Evolutionary conservation across 345 rosid genomes (phyloP).

Genomic region (Euphorbia peplus): DNA sequence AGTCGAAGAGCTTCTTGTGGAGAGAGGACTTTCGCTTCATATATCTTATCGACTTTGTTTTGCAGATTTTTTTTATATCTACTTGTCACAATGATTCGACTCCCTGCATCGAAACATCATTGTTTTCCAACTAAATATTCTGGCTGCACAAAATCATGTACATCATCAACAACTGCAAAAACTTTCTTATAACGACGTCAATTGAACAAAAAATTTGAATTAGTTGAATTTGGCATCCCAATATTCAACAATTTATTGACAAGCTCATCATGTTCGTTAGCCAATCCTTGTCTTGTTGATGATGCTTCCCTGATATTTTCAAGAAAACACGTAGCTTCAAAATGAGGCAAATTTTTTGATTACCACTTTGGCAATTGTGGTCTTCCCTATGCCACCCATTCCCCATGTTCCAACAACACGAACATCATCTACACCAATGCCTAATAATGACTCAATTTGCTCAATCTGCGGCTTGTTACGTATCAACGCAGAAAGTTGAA

Average conservation of each 20-base stretch:
- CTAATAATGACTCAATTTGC: not conserved
- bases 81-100: constrained; percentile 7
- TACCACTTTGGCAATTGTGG: not conserved
- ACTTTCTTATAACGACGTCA: not conserved
- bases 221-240: not conserved
- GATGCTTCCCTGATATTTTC: constrained; percentile 9
- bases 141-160: not conserved
- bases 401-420: constrained; percentile 8
- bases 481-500: too few relatives aligned
- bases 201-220: not conserved
- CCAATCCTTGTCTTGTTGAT: not conserved
- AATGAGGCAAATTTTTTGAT: not conserved
- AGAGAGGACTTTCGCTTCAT: not conserved
- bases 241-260: not conserved
- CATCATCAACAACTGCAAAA: constrained; percentile 9
- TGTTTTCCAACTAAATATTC: not conserved
- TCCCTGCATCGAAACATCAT: constrained; percentile 4
- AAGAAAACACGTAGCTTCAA: not conserved
- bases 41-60: not conserved
- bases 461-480: not conserved
- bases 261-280: not conserved
- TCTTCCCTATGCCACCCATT: constrained; percentile 9
- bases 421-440: not conserved
- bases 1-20: not conserved
- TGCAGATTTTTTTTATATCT: constrained; percentile 1